phyloP scores from a whole-genome alignment of 202 grass and related monocot genomes.

The Alloteropsis angusta region DNA sequence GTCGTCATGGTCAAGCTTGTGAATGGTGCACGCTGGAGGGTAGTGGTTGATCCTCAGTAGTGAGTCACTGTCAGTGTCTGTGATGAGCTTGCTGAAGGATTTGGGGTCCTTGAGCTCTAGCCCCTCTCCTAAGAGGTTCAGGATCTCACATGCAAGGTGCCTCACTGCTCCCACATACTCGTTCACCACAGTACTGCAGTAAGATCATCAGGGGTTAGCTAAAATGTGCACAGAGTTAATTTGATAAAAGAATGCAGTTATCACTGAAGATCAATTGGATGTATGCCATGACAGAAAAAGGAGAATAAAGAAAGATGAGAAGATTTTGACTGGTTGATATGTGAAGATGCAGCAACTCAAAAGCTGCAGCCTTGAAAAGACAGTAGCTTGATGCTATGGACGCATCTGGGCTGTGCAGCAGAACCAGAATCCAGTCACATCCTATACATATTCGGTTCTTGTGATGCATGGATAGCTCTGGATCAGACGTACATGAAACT shows the following conservation, averaged over 20 bases:
- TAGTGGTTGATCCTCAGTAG: constrained; percentile 94
- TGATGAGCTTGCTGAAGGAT: constrained; percentile 59
- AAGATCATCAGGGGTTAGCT: constrained; percentile 15
- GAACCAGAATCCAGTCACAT: constrained; percentile 36
- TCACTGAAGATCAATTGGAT: constrained; percentile 13
- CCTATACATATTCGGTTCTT: constrained; percentile 37
- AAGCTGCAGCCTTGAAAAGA: constrained; percentile 33
- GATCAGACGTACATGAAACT: constrained; percentile 29
- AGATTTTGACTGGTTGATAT: constrained; percentile 41
- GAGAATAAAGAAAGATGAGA: constrained; percentile 31
- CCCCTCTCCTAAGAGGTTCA: constrained; percentile 78
- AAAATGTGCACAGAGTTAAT: constrained; percentile 1
- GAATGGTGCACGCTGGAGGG: constrained; percentile 42
- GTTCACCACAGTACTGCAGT: constrained; percentile 73
- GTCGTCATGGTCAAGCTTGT: constrained; percentile 45
- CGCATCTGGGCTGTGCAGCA: constrained; percentile 18
- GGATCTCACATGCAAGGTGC: constrained; percentile 76
- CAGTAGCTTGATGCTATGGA: constrained; percentile 19
- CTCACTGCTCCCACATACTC: constrained; percentile 71
- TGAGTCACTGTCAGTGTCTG: constrained; percentile 69
- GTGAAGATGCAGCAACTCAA: constrained; percentile 35
- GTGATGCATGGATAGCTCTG: constrained; percentile 29
- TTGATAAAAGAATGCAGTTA: constrained; percentile 26
- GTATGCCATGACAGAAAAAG: constrained; percentile 23
- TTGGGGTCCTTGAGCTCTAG: constrained; percentile 57